Evolutionary conservation across 2,329 filamentous ascomycete species (phyloP).

Genomic region (Alternaria longipes): DNA sequence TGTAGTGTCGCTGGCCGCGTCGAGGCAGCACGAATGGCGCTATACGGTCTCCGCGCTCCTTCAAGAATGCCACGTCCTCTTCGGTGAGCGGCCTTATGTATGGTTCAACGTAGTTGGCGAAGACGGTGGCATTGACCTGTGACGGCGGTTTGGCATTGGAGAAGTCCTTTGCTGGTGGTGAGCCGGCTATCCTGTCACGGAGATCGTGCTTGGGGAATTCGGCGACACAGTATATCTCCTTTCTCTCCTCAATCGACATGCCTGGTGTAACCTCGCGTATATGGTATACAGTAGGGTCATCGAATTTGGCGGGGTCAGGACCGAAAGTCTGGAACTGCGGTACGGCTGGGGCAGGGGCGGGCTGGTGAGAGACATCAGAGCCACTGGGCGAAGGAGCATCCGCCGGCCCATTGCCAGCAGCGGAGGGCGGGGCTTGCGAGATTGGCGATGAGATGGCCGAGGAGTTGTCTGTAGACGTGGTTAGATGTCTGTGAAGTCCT

Average conservation of each 20-base stretch:
- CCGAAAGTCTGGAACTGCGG: conserved; percentile 88
- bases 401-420: conserved; percentile 65
- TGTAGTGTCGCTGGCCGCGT: conserved; percentile 84
- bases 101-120: conserved; percentile 90
- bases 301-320: conserved; percentile 87
- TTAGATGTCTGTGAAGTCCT: conserved; percentile 15
- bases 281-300: conserved; percentile 93
- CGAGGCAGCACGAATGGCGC: conserved; percentile 87
- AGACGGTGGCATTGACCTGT: conserved; percentile 93
- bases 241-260: conserved; percentile 86
- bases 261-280: conserved; percentile 77
- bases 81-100: conserved; percentile 90
- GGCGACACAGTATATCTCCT: conserved; percentile 86
- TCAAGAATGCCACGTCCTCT: conserved; percentile 91
- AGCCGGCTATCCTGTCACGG: conserved; percentile 83
- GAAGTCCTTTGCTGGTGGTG: conserved; percentile 93
- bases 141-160: conserved; percentile 92
- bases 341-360: conserved; percentile 67
- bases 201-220: conserved; percentile 84
- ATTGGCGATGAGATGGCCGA: conserved; percentile 53
- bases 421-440: conserved; percentile 55
- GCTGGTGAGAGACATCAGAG: conserved; percentile 66
- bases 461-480: conserved; percentile 43
- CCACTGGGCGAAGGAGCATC: conserved; percentile 70
- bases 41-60: conserved; percentile 84